Percentiles rank a stretch among this genome's conserved stretches.
Evolutionary conservation across 441 rosid genomes (phyloP).

Genomic region (Mallotus japonicus): DNA sequence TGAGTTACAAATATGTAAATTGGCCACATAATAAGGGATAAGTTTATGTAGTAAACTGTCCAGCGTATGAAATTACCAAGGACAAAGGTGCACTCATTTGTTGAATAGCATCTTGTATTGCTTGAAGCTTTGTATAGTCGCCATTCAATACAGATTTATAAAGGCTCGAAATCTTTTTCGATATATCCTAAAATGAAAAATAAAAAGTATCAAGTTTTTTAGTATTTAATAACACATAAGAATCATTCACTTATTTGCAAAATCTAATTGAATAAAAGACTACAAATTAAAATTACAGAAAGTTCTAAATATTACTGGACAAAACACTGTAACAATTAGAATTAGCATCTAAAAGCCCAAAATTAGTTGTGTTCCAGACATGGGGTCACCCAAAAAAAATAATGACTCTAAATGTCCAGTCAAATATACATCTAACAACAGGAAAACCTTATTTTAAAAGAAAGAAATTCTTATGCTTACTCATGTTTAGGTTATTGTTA

Average conservation of each 20-base stretch:
- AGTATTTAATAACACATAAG: neutral
- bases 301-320: neutral
- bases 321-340: neutral
- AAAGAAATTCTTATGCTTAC: slow-evolving; percentile 10
- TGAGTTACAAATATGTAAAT: neutral
- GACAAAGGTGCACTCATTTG: slow-evolving; percentile 45
- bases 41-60: too few relatives aligned
- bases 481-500: neutral
- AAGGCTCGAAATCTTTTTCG: slow-evolving; percentile 37
- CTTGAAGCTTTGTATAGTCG: slow-evolving; percentile 50
- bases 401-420: too few relatives aligned
- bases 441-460: neutral
- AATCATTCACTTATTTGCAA: neutral
- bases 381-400: too few relatives aligned
- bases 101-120: slow-evolving; percentile 53
- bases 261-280: neutral
- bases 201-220: neutral
- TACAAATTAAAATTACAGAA: neutral
- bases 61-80: slow-evolving; percentile 36
- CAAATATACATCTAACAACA: neutral
- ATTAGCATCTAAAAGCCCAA: too few relatives aligned
- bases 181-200: slow-evolving; percentile 41
- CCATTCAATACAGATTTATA: slow-evolving; percentile 45
- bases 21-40: too few relatives aligned
- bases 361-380: too few relatives aligned